Conservation (phyloP, 192 early-diverging fungal species). For the Entomortierella chlamydospora region DNA sequence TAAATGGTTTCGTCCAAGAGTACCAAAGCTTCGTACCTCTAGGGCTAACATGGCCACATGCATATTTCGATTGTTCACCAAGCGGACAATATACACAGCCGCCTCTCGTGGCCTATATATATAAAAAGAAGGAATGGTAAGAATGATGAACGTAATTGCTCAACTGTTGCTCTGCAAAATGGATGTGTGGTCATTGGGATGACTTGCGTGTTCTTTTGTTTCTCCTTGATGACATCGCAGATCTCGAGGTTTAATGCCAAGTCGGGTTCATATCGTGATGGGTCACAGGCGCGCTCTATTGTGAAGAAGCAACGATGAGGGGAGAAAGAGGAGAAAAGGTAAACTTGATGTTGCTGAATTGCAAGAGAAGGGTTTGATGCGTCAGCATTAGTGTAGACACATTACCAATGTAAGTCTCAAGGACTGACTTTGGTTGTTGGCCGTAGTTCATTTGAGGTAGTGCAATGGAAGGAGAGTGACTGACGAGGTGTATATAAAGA, state of each 20-base stretch:
- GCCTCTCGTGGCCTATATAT: constrained; percentile 77
- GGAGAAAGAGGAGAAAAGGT: neutral
- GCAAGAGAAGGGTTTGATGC: neutral
- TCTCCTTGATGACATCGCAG: constrained; percentile 94
- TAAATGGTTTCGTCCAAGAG: no score
- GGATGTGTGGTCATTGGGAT: neutral
- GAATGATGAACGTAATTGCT: neutral
- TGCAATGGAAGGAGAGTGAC: neutral
- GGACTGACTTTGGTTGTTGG: constrained; percentile 47
- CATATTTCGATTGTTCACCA: constrained; percentile 72
- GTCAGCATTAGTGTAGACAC: neutral
- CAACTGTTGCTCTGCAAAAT: neutral
- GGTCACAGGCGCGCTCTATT: constrained; percentile 84
- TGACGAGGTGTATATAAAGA: neutral
- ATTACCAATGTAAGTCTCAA: constrained; percentile 47
- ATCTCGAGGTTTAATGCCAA: constrained; percentile 94
- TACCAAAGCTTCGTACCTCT: constrained; percentile 56
- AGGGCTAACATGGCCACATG: constrained; percentile 73
- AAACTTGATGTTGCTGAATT: neutral
- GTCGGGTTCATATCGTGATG: constrained; percentile 80
- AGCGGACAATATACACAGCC: constrained; percentile 74
- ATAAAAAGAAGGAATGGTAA: neutral
- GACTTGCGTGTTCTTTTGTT: constrained; percentile 84
- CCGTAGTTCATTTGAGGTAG: constrained; percentile 35
- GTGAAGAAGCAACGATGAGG: neutral